These are phyloP conservation scores for Melaleuca alternifolia DNA, from an alignment of 345 rosid genomes.

Conservation along the genomic window DNA sequence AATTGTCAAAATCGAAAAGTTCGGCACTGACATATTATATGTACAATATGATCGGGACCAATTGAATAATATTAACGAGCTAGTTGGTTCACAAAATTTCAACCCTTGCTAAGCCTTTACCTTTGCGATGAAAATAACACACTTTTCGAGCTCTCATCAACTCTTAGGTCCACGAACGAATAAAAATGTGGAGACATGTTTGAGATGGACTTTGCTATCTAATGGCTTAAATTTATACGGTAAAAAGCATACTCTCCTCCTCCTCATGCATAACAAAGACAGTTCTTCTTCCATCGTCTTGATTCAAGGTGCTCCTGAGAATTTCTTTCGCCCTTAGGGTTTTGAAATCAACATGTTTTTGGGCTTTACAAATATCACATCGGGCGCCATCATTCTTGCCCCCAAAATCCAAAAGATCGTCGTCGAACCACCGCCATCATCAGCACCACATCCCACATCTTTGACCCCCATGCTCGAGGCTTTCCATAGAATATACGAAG, in stretches of 20 bases:
- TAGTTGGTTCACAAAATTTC: neutral
- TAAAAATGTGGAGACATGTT: neutral
- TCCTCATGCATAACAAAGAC: too few relatives aligned
- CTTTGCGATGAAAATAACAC: neutral
- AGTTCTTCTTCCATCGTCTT: too few relatives aligned
- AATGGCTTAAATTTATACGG: neutral
- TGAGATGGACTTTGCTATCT: neutral
- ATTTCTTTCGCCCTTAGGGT: neutral
- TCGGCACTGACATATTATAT: too few relatives aligned
- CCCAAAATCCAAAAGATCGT: neutral
- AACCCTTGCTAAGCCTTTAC: neutral
- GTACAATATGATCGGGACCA: too few relatives aligned
- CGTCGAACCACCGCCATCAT: neutral
- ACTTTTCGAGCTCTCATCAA: neutral
- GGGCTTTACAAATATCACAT: neutral
- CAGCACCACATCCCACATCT: neutral
- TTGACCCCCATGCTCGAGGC: neutral
- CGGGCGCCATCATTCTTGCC: neutral
- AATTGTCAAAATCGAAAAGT: too few relatives aligned
- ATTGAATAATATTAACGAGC: neutral
- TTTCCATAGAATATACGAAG: neutral
- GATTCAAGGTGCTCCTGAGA: too few relatives aligned
- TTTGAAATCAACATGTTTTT: neutral
- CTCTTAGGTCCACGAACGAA: neutral
- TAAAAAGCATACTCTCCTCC: neutral